Evolutionary conservation across 768 basidiomycete species (phyloP), one percentile per base, ranked within the genome.

Genomic region (Cystofilobasidium ferigula): DNA sequence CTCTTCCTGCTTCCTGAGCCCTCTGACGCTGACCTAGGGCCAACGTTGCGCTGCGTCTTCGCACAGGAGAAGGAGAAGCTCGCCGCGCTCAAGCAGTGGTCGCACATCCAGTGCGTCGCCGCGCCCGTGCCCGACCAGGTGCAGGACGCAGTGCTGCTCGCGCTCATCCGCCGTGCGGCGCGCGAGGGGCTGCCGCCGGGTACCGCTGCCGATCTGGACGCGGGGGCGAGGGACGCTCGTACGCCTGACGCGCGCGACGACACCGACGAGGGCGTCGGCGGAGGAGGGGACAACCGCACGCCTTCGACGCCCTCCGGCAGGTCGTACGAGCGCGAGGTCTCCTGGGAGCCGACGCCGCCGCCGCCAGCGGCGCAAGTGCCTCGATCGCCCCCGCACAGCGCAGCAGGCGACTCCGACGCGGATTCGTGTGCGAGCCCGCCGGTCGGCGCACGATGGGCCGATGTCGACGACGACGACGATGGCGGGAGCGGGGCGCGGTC

Each of bases 51-150:
- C 13, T 53, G n/a, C n/a, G n/a, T n/a, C n/a, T 42, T n/a, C 20
- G 7, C 57, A 42, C 40, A 73, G 26, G 85, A 86, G 78, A 83
- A 82, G 70, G 80, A 79, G 12, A 84, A 79, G 61, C 80, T 93
- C 42, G 84, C 86, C 7, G 80, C 85, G 5, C 80, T 94, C 36
- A 74, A 71, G 51, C 83, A 88, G 72, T 94, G 90, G 89, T 85
- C 81, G 28, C 91, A 94, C 72, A 82, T 90, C 74, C 83, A 89
- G 72, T 88, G 88, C 72, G 76, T 87, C 24, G 89, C 22, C 36
- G 61, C 32, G 7, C 53, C 38, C 3, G 10, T 20, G 1, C 43
- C 43, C 18, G 16, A 6, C 35, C 24, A 36, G 24, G 35, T 68
- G 28, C n/a, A 62, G 35, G 67, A 68, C 36, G 34, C n/a, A n/a